A percentile compares a stretch with the other conserved stretches of the same genome.
Evolutionary conservation across 495 filamentous ascomycete genomes (phyloP).

Genomic region (Cercophora sp.): DNA sequence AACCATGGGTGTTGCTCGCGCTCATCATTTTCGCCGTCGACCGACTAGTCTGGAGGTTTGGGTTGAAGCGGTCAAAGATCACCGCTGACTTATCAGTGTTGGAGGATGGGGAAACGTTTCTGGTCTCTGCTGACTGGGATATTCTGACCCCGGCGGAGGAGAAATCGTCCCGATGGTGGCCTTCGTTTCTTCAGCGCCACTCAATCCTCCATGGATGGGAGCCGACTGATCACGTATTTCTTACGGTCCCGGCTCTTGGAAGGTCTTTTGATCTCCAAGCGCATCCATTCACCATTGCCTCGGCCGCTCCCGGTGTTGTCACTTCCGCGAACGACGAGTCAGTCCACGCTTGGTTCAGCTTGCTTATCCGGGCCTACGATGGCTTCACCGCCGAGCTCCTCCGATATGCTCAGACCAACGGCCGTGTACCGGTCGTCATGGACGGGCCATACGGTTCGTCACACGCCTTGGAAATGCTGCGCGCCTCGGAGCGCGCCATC

Average conservation of each 20-base stretch:
- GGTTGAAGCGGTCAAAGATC: constrained; percentile 39
- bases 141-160: constrained; percentile 18
- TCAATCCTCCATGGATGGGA: constrained; percentile 50
- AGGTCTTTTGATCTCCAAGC: constrained; percentile 37
- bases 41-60: constrained; percentile 52
- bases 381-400: constrained; percentile 57
- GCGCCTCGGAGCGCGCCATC: constrained; percentile 42
- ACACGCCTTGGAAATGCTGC: constrained; percentile 26
- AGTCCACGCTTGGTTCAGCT: constrained; percentile 41
- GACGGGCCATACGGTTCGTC: constrained; percentile 60
- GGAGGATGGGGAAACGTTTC: constrained; percentile 40
- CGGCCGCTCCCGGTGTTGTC: constrained; percentile 34
- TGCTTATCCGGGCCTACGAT: constrained; percentile 53
- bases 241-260: constrained; percentile 50
- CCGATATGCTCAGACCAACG: constrained; percentile 39
- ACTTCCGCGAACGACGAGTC: constrained; percentile 25
- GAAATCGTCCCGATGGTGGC: constrained; percentile 4
- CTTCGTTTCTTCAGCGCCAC: constrained; percentile 15
- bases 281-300: constrained; percentile 60
- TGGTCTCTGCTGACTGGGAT: constrained; percentile 41
- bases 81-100: constrained; percentile 43
- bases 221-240: constrained; percentile 56
- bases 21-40: constrained; percentile 55
- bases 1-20: constrained; percentile 18
- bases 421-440: constrained; percentile 34